phyloP scores from a whole-genome alignment of 352 stramenopile genomes.

The Globisporangium apiculatum region DNA sequence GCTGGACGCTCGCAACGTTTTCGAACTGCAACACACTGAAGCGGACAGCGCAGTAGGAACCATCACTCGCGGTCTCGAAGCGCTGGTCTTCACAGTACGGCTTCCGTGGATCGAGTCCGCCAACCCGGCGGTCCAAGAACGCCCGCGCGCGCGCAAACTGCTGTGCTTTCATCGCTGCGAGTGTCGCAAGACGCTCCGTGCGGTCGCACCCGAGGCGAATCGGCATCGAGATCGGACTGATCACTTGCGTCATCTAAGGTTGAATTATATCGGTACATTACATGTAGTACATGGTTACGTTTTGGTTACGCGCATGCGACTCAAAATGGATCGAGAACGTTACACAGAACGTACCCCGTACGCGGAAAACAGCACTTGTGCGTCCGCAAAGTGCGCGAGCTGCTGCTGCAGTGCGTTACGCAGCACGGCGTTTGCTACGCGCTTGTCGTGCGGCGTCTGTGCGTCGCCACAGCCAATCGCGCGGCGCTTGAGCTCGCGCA shows the following conservation, averaged over 20 bases:
- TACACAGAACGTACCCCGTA: slow-evolving; percentile 9
- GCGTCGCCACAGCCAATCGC: slow-evolving; percentile 6
- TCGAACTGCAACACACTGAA: slow-evolving; percentile 51
- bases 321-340: neutral
- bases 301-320: neutral
- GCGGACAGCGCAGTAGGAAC: slow-evolving; percentile 33
- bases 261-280: neutral
- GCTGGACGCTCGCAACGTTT: slow-evolving; percentile 23
- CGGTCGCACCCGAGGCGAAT: slow-evolving; percentile 3
- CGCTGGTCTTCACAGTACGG: slow-evolving; percentile 23
- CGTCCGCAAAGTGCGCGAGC: slow-evolving; percentile 20
- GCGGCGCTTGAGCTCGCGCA: slow-evolving; percentile 29
- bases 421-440: slow-evolving; percentile 13
- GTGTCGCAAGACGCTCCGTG: slow-evolving; percentile 1
- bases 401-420: slow-evolving; percentile 20
- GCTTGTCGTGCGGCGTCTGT: slow-evolving; percentile 11
- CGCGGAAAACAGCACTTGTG: slow-evolving; percentile 24
- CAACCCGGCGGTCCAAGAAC: slow-evolving; percentile 19
- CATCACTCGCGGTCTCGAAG: slow-evolving; percentile 34
- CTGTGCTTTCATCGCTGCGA: slow-evolving; percentile 17
- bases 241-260: slow-evolving; percentile 10
- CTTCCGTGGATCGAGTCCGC: slow-evolving; percentile 15
- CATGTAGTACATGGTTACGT: neutral
- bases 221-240: slow-evolving; percentile 4
- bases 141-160: slow-evolving; percentile 18